These are phyloP conservation scores for Immersiella caudata DNA, from an alignment of 495 filamentous ascomycete genomes.

Conservation along the genomic window DNA sequence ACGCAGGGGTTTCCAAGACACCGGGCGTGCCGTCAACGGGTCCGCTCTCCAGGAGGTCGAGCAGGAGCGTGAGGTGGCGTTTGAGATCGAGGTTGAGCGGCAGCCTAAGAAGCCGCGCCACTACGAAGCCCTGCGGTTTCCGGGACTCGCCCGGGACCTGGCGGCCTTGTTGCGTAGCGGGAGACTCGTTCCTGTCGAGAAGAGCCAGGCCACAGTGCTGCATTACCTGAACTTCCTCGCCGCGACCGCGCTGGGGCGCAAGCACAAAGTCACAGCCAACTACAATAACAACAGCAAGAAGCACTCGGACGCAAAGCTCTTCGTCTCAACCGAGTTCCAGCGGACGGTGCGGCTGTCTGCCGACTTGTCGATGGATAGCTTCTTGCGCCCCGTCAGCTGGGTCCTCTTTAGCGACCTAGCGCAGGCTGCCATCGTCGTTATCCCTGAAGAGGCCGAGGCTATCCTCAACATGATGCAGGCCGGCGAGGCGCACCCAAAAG, in stretches of 20 bases:
- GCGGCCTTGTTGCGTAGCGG: slow-evolving; percentile 34
- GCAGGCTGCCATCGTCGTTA: slow-evolving; percentile 53
- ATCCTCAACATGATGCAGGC: slow-evolving; percentile 42
- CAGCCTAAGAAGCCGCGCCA: slow-evolving; percentile 44
- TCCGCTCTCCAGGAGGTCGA: slow-evolving; percentile 58
- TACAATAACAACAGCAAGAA: too few species aligned
- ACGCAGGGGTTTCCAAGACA: slow-evolving; percentile 37
- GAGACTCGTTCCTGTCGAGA: slow-evolving; percentile 26
- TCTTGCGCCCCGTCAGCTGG: slow-evolving; percentile 46
- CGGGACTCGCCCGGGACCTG: slow-evolving; percentile 37
- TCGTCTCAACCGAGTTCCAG: slow-evolving; percentile 41
- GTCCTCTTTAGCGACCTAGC: slow-evolving; percentile 38
- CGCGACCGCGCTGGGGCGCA: slow-evolving; percentile 31
- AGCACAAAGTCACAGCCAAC: slow-evolving; percentile 25
- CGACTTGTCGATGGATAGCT: slow-evolving; percentile 33
- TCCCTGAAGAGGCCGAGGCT: slow-evolving; percentile 57
- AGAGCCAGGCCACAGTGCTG: slow-evolving; percentile 24
- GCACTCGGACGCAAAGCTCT: slow-evolving; percentile 31
- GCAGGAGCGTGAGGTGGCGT: slow-evolving; percentile 53
- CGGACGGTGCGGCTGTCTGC: slow-evolving; percentile 28
- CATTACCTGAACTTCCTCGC: slow-evolving; percentile 37
- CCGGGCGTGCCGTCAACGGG: slow-evolving; percentile 38
- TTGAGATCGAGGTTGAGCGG: slow-evolving; percentile 54
- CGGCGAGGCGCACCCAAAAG: slow-evolving; percentile 19
- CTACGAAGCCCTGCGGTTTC: slow-evolving; percentile 34